Evolutionary conservation across 1,284 basidiomycete genomes (phyloP).

Genomic region (Cryptococcus floricola): DNA sequence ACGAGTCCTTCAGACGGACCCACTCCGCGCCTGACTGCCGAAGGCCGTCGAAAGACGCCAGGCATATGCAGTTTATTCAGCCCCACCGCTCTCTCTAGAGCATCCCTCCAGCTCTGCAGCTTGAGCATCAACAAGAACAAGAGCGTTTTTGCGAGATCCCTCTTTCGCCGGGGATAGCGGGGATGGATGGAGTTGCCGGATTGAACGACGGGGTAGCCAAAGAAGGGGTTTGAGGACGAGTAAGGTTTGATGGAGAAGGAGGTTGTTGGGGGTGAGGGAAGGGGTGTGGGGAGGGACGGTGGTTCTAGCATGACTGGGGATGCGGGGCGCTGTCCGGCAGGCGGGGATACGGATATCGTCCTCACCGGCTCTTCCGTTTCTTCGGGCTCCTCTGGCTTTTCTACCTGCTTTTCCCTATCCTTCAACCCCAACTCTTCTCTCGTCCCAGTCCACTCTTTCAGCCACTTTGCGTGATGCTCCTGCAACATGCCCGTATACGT

Average conservation of each 20-base stretch:
- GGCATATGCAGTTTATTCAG: conserved; percentile 17
- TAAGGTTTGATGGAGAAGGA: conserved; percentile 19
- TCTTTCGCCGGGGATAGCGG: conserved; percentile 42
- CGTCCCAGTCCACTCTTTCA: conserved; percentile 26
- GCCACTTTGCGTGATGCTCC: conserved; percentile 36
- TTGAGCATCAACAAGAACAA: conserved; percentile 47
- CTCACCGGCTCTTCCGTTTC: not conserved
- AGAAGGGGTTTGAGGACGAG: conserved; percentile 44
- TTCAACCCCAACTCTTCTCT: conserved; percentile 4
- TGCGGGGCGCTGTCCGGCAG: not conserved
- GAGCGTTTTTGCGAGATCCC: conserved; percentile 48
- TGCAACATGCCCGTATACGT: conserved; percentile 39
- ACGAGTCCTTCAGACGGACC: conserved; percentile 18
- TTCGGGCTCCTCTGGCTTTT: not conserved
- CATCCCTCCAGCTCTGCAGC: conserved; percentile 35
- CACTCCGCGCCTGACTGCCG: not conserved
- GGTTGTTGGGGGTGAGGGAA: not conserved
- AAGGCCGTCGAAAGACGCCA: not conserved
- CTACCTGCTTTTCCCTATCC: not conserved
- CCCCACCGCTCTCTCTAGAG: conserved; percentile 31
- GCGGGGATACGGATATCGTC: not conserved
- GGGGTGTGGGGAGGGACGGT: not conserved
- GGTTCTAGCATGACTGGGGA: not conserved
- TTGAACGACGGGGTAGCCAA: conserved; percentile 45
- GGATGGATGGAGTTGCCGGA: conserved; percentile 29